Percentiles rank a stretch among this genome's conserved stretches.
Evolutionary conservation across 2,329 filamentous ascomycete species (phyloP).

Genomic region (Neofusicoccum kwambonambiense): DNA sequence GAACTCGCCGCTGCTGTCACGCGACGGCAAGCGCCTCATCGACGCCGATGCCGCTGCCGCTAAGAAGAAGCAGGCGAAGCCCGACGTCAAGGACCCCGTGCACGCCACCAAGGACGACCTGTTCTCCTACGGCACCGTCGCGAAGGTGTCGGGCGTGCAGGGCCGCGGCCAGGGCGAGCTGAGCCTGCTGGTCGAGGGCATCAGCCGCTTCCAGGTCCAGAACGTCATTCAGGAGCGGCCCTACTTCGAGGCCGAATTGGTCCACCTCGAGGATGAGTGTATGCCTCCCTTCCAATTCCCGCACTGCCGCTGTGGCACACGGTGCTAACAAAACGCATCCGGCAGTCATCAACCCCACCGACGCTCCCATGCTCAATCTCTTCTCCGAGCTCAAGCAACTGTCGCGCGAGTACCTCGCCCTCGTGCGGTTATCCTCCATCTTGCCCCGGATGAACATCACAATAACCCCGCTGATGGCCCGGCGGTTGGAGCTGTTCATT

Average conservation of each 20-base stretch:
- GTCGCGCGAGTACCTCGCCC: conserved; percentile 80
- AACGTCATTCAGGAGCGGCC: conserved; percentile 74
- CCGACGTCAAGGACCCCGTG: conserved; percentile 37
- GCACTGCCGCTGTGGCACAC: background rate
- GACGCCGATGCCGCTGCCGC: conserved; percentile 52
- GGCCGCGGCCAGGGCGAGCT: conserved; percentile 59
- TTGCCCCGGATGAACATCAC: conserved; percentile 64
- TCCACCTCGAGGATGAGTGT: conserved; percentile 69
- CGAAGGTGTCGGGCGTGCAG: conserved; percentile 50
- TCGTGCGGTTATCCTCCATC: conserved; percentile 82
- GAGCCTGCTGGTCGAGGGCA: conserved; percentile 81
- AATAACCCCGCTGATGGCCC: conserved; percentile 63
- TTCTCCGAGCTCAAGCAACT: conserved; percentile 81
- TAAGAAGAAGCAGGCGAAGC: conserved; percentile 40
- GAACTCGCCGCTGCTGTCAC: conserved; percentile 69
- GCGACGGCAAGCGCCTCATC: conserved; percentile 73
- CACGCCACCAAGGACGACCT: conserved; percentile 59
- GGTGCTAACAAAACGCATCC: background rate
- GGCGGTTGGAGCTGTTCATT: conserved; percentile 85
- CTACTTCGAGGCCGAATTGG: conserved; percentile 81
- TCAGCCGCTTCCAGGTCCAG: conserved; percentile 72
- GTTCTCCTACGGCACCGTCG: conserved; percentile 76
- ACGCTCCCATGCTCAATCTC: conserved; percentile 64
- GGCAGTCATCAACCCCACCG: conserved; percentile 46
- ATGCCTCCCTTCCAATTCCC: conserved; percentile 27